These are phyloP conservation scores for Pueraria montana DNA, from an alignment of 306 rosid species.

Conservation along the genomic window DNA sequence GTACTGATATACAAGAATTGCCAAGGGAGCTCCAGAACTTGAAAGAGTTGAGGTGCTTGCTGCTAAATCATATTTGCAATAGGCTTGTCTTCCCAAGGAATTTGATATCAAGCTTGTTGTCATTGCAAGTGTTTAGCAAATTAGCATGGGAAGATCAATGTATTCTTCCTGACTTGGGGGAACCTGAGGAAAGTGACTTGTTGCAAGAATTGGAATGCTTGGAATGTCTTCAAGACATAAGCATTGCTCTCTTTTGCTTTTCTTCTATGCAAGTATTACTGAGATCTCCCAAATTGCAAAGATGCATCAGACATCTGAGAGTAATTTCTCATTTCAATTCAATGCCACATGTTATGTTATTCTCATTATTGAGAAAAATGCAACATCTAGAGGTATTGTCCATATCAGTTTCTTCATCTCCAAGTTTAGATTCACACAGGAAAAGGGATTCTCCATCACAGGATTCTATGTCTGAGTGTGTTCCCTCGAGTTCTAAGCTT, in stretches of 20 bases:
- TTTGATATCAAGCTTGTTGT: slow-evolving; percentile 13
- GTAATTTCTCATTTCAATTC: background rate
- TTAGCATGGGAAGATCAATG: slow-evolving; percentile 5
- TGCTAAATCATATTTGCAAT: background rate
- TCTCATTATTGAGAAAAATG: background rate
- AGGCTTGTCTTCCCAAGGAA: background rate
- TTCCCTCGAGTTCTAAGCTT: background rate
- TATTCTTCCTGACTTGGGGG: background rate
- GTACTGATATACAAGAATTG: background rate
- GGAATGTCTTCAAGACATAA: background rate
- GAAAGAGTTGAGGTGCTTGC: background rate
- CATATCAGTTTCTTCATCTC: background rate
- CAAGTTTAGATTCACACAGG: background rate
- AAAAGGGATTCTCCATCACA: background rate
- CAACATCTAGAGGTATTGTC: background rate
- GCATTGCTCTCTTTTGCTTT: slow-evolving; percentile 4
- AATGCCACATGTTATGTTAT: background rate
- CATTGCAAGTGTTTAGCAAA: slow-evolving; percentile 9
- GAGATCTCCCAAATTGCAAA: background rate
- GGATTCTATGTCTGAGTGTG: background rate
- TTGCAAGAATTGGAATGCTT: slow-evolving; percentile 6
- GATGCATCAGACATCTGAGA: background rate
- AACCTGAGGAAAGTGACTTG: background rate
- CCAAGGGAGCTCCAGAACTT: slow-evolving; percentile 1
- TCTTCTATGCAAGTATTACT: background rate